These are phyloP conservation scores for Butyriboletus appendiculatus DNA, from an alignment of 1,284 basidiomycete genomes.

Conservation along the genomic window DNA sequence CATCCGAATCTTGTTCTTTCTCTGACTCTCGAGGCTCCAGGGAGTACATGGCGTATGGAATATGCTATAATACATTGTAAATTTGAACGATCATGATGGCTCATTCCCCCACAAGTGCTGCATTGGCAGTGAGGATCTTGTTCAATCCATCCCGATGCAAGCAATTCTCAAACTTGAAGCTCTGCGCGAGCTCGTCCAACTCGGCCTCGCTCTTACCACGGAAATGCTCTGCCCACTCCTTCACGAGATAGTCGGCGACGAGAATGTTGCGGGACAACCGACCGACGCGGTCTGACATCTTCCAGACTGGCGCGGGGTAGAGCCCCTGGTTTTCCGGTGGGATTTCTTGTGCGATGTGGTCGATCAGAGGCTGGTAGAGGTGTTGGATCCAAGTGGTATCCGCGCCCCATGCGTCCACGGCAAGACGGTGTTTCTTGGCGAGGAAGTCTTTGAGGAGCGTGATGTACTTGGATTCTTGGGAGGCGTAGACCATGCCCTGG, in stretches of 20 bases:
- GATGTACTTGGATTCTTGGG: slow-evolving; percentile 70
- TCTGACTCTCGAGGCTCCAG: neutral
- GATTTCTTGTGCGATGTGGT: slow-evolving; percentile 53
- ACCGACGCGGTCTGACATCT: slow-evolving; percentile 42
- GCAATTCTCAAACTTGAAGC: slow-evolving; percentile 63
- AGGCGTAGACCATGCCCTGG: slow-evolving; percentile 80
- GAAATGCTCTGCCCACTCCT: slow-evolving; percentile 68
- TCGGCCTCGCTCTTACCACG: slow-evolving; percentile 54
- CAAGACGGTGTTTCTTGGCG: slow-evolving; percentile 60
- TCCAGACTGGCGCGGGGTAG: slow-evolving; percentile 57
- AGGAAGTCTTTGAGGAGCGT: slow-evolving; percentile 62
- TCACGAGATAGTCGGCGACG: slow-evolving; percentile 61
- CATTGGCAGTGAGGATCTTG: slow-evolving; percentile 45
- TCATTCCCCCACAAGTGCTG: slow-evolving; percentile 10
- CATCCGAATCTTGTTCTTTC: neutral
- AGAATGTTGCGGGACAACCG: slow-evolving; percentile 59
- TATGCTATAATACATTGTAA: neutral
- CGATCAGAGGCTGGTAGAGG: slow-evolving; percentile 57
- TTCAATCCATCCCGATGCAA: slow-evolving; percentile 50
- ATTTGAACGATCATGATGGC: neutral
- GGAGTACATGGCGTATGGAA: neutral
- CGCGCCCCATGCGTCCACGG: slow-evolving; percentile 66
- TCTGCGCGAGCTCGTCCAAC: slow-evolving; percentile 59
- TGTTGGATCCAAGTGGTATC: slow-evolving; percentile 48
- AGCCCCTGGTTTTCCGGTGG: slow-evolving; percentile 42